Percentiles rank a stretch among this genome's conserved stretches.
phyloP scores from a whole-genome alignment of 2,329 filamentous ascomycete genomes.

The Arthrobotrys conoides region DNA sequence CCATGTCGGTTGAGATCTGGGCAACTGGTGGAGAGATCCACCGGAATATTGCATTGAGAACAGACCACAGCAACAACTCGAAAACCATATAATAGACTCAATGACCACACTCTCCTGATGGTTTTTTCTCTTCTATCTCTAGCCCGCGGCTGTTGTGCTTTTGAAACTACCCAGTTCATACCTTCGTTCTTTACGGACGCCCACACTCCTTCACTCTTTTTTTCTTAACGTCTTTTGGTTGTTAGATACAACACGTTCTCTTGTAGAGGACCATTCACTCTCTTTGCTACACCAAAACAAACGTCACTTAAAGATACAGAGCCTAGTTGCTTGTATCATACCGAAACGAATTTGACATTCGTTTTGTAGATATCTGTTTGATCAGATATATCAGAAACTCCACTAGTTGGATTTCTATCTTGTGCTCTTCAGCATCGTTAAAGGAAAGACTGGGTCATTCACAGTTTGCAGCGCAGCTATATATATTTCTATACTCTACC shows the following conservation, averaged over 20 bases:
- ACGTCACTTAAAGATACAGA: conserved; percentile 43
- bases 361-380: conserved; percentile 57
- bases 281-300: conserved; percentile 37
- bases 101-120: conserved; percentile 19
- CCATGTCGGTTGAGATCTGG: conserved; percentile 44
- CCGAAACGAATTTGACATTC: conserved; percentile 60
- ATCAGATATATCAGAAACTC: conserved; percentile 55
- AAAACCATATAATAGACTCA: conserved; percentile 39
- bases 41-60: not conserved
- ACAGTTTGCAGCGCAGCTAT: conserved; percentile 52
- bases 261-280: conserved; percentile 58
- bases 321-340: conserved; percentile 56
- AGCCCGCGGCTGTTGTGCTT: conserved; percentile 61
- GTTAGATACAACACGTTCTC: conserved; percentile 61
- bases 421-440: conserved; percentile 41
- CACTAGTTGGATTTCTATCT: conserved; percentile 48
- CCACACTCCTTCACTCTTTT: conserved; percentile 45
- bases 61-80: not conserved
- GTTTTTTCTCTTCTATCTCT: conserved; percentile 35
- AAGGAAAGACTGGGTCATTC: conserved; percentile 47
- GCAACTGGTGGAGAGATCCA: conserved; percentile 33
- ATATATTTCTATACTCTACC: conserved; percentile 45
- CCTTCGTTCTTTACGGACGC: conserved; percentile 52
- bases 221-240: conserved; percentile 47
- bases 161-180: conserved; percentile 45